Evolutionary conservation across 768 basidiomycete genomes (phyloP).

Genomic region (Albatrellus ellisii): DNA sequence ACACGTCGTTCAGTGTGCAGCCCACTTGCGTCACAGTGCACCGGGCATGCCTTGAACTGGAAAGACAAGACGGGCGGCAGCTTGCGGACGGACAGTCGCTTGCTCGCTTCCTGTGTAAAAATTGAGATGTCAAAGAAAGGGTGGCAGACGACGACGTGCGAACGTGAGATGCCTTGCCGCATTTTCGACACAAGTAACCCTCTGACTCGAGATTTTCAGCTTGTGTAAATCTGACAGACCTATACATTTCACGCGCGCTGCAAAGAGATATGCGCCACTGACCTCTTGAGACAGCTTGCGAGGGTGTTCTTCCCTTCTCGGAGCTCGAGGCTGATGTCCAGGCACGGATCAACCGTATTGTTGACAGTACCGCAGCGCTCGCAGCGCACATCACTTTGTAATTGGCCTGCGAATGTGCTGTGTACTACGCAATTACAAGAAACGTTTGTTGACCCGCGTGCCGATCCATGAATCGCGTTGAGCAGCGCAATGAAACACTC

Average conservation of each 20-base stretch:
- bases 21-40: conserved; percentile 1
- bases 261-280: conserved; percentile 6
- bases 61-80: conserved; percentile 86
- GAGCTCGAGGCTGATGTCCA: conserved; percentile 84
- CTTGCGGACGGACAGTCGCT: conserved; percentile 72
- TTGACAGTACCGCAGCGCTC: conserved; percentile 72
- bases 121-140: not conserved
- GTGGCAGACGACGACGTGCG: conserved; percentile 4
- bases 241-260: conserved; percentile 5
- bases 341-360: conserved; percentile 75
- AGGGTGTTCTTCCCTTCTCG: conserved; percentile 51
- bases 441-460: conserved; percentile 59
- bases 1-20: not conserved
- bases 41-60: conserved; percentile 71
- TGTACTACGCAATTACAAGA: conserved; percentile 89
- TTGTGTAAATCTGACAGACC: conserved; percentile 54
- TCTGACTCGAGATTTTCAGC: conserved; percentile 74
- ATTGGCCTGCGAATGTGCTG: conserved; percentile 72
- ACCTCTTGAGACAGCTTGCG: conserved; percentile 65
- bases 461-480: conserved; percentile 77
- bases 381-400: conserved; percentile 86
- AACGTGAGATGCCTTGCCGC: conserved; percentile 56
- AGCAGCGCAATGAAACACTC: conserved; percentile 75
- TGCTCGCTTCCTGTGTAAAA: conserved; percentile 52
- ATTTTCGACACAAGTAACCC: conserved; percentile 77